phyloP scores from a whole-genome alignment of 1,139 yeast species.

The Protomyces pachydermus region DNA sequence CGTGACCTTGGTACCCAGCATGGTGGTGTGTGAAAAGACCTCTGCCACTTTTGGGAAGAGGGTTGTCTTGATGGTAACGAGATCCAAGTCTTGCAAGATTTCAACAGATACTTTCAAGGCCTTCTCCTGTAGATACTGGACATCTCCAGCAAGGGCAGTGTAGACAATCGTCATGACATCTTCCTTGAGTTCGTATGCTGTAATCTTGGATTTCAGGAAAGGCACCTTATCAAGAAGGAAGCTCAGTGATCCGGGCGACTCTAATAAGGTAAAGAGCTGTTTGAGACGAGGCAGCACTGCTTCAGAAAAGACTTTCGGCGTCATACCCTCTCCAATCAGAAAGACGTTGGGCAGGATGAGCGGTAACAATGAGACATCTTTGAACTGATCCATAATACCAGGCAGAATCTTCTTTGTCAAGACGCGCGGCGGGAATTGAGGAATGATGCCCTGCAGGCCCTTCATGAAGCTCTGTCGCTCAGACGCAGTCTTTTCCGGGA shows the following conservation, averaged over 20 bases:
- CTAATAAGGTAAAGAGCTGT: slow-evolving; percentile 40
- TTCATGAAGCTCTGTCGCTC: slow-evolving; percentile 67
- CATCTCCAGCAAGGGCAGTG: slow-evolving; percentile 38
- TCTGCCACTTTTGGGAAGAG: slow-evolving; percentile 67
- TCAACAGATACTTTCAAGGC: slow-evolving; percentile 48
- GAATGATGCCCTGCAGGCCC: slow-evolving; percentile 56
- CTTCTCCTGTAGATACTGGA: slow-evolving; percentile 52
- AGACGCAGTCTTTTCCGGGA: slow-evolving; percentile 63
- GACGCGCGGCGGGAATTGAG: slow-evolving; percentile 66
- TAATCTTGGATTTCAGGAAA: slow-evolving; percentile 51
- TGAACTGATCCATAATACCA: slow-evolving; percentile 50
- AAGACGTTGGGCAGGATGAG: slow-evolving; percentile 55
- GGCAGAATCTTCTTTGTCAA: slow-evolving; percentile 72
- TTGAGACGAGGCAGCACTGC: slow-evolving; percentile 52
- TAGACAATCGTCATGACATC: slow-evolving; percentile 41
- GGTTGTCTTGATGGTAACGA: slow-evolving; percentile 66
- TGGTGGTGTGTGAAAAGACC: slow-evolving; percentile 76
- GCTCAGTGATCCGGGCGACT: slow-evolving; percentile 49
- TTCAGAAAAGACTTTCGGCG: slow-evolving; percentile 74
- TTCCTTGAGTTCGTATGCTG: slow-evolving; percentile 43
- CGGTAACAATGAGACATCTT: slow-evolving; percentile 51
- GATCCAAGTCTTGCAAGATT: slow-evolving; percentile 54
- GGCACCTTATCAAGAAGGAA: slow-evolving; percentile 55
- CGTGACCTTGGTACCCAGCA: slow-evolving; percentile 67
- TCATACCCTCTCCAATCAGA: slow-evolving; percentile 60